phyloP scores from a whole-genome alignment of 192 early-diverging fungal genomes.

The Coemansia sp. region DNA sequence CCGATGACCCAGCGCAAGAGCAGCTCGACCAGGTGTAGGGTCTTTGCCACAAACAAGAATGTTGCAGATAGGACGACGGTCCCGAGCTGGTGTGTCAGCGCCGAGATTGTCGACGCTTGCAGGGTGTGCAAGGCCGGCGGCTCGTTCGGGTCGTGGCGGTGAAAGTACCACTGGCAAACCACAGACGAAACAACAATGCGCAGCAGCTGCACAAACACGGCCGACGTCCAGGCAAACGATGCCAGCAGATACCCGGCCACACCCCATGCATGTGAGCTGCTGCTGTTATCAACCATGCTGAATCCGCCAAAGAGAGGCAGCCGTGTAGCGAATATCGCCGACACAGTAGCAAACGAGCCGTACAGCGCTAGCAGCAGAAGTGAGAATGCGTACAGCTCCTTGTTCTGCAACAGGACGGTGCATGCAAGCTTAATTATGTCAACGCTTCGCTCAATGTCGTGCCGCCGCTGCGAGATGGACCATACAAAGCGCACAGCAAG shows the following conservation, averaged over 20 bases:
- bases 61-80: constrained; percentile 36
- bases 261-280: constrained; percentile 9
- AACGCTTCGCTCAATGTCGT: constrained; percentile 47
- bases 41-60: constrained; percentile 28
- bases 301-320: constrained; percentile 10
- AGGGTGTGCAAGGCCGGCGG: constrained; percentile 40
- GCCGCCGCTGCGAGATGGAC: constrained; percentile 27
- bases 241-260: constrained; percentile 22
- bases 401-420: constrained; percentile 30
- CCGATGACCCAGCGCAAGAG: constrained; percentile 30
- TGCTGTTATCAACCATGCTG: not conserved
- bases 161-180: constrained; percentile 52
- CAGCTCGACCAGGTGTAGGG: constrained; percentile 33
- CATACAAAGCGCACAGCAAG: constrained; percentile 39
- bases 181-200: constrained; percentile 35
- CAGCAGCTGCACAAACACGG: constrained; percentile 45
- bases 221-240: constrained; percentile 44
- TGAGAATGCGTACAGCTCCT: constrained; percentile 44
- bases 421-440: constrained; percentile 35
- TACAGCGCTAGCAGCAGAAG: constrained; percentile 42
- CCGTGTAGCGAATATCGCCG: constrained; percentile 39
- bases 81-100: constrained; percentile 38
- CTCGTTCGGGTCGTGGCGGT: constrained; percentile 43
- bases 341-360: constrained; percentile 20
- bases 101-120: constrained; percentile 39